phyloP scores from a whole-genome alignment of 148 eudicot species.

The Fagopyrum homotropicum region DNA sequence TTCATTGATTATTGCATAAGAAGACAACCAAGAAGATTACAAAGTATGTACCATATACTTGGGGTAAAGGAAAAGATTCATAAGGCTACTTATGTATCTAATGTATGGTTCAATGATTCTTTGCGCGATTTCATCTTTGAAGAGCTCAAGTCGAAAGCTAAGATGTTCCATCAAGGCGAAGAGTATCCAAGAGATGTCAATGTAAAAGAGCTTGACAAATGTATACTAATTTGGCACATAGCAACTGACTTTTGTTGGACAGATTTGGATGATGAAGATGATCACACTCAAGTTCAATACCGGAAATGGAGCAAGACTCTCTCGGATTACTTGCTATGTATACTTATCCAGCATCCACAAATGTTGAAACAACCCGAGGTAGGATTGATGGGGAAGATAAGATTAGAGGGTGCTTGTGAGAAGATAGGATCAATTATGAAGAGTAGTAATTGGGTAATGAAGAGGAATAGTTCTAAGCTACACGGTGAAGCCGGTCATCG shows the following conservation, averaged over 20 bases:
- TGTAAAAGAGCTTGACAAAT: not conserved
- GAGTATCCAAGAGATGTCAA: not conserved
- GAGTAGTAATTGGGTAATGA: not conserved
- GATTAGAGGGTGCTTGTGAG: not conserved
- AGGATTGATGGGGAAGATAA: not conserved
- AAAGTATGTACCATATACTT: not conserved
- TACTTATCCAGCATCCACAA: not conserved
- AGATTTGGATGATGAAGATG: not conserved
- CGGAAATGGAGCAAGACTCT: slow-evolving; percentile 1
- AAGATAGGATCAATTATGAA: not conserved
- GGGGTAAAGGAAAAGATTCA: not conserved
- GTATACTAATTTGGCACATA: not conserved
- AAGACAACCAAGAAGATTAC: not conserved
- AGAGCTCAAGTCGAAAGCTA: not conserved
- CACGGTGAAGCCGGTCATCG: not conserved
- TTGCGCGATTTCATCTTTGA: slow-evolving; percentile 3
- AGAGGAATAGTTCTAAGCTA: not conserved
- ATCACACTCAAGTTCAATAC: not conserved
- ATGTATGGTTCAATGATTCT: not conserved
- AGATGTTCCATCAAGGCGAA: not conserved
- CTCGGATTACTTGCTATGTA: not conserved
- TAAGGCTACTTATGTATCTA: not conserved
- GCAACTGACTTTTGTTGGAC: not conserved
- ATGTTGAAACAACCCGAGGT: not conserved
- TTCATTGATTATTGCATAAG: not conserved